Conservation (phyloP, 768 basidiomycete species). For the Baorangia bicolor region DNA sequence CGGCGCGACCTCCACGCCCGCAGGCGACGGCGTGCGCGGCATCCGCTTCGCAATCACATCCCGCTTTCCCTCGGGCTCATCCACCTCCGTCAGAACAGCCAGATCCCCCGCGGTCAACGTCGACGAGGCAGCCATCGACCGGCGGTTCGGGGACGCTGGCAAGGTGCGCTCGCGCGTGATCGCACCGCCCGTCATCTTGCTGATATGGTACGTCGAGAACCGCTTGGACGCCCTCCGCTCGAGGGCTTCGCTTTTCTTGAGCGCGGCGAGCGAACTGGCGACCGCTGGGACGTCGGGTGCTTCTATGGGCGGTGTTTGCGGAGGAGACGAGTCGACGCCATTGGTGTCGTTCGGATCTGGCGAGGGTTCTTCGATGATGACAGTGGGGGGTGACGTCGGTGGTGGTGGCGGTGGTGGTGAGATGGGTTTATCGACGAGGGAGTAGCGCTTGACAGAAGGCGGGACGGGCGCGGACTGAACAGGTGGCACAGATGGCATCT, state of each 20-base stretch:
- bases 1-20: constrained; percentile 18
- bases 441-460: constrained; percentile 72
- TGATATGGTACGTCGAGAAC: constrained; percentile 92
- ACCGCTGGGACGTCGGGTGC: constrained; percentile 56
- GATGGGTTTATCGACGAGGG: constrained; percentile 71
- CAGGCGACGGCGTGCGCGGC: constrained; percentile 37
- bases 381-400: constrained; percentile 44
- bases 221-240: constrained; percentile 94
- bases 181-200: constrained; percentile 77
- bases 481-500: constrained; percentile 31
- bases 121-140: constrained; percentile 63
- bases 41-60: constrained; percentile 27
- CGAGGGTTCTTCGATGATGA: constrained; percentile 41
- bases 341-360: constrained; percentile 27
- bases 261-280: constrained; percentile 80
- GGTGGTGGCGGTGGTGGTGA: constrained; percentile 37
- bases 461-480: constrained; percentile 43
- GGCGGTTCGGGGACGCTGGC: constrained; percentile 52
- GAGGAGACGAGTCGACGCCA: constrained; percentile 31
- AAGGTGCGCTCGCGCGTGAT: constrained; percentile 50
- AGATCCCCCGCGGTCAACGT: constrained; percentile 69
- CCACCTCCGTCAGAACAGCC: constrained; percentile 70
- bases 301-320: constrained; percentile 38
- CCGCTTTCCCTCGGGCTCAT: constrained; percentile 40
- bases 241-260: constrained; percentile 82